phyloP scores from a whole-genome alignment of 306 rosid genomes.

The Acacia melanoxylon region DNA sequence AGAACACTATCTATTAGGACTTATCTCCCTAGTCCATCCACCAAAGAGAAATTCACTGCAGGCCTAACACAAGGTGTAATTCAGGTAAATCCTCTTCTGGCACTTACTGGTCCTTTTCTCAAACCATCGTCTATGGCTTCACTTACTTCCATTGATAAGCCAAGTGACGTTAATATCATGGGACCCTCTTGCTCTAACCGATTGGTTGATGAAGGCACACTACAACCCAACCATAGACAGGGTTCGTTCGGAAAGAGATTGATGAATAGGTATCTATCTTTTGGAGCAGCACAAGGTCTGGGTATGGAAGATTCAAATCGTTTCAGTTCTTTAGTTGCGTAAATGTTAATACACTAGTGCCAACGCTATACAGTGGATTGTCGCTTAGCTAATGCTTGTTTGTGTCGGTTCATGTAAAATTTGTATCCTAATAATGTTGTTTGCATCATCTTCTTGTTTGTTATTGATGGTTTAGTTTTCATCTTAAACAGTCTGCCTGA shows the following conservation, averaged over 20 bases:
- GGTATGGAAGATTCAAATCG: constrained; percentile 47
- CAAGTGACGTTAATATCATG: constrained; percentile 36
- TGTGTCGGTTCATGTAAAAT: neutral
- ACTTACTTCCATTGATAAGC: constrained; percentile 41
- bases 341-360: constrained; percentile 26
- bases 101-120: constrained; percentile 40
- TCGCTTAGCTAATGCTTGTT: constrained; percentile 18
- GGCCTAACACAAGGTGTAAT: constrained; percentile 85
- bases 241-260: constrained; percentile 54
- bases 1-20: constrained; percentile 45
- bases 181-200: constrained; percentile 45
- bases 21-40: constrained; percentile 62
- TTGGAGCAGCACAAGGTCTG: constrained; percentile 74
- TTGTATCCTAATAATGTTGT: neutral
- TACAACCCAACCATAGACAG: constrained; percentile 34
- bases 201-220: constrained; percentile 27
- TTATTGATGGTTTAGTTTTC: neutral
- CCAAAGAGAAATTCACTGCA: constrained; percentile 62
- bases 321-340: constrained; percentile 59
- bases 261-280: constrained; percentile 66
- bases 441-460: neutral
- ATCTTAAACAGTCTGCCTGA: neutral
- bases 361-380: neutral
- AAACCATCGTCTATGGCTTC: constrained; percentile 45
- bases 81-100: constrained; percentile 56